These are phyloP conservation scores for Monilinia vaccinii-corymbosi DNA, from an alignment of 2,329 filamentous ascomycete genomes.

Conservation along the genomic window DNA sequence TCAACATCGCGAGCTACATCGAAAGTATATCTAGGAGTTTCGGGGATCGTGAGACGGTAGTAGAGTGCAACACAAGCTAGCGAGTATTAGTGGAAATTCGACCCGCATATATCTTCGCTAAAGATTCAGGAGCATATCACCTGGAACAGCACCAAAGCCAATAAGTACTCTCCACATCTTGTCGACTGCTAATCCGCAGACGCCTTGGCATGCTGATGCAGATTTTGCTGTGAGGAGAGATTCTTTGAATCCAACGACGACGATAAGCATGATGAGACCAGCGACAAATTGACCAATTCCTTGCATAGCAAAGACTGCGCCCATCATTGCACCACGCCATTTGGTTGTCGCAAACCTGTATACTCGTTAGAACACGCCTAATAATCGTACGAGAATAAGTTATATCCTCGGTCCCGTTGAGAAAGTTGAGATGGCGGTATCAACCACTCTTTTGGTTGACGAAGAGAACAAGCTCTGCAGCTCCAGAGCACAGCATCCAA, in stretches of 20 bases:
- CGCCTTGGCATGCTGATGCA: conserved; percentile 49
- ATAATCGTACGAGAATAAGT: no score
- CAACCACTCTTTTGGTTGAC: neutral
- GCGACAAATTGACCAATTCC: conserved; percentile 74
- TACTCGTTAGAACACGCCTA: neutral
- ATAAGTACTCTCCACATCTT: conserved; percentile 83
- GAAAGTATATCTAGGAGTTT: conserved; percentile 83
- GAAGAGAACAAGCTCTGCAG: neutral
- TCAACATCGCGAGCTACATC: conserved; percentile 69
- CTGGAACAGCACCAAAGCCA: conserved; percentile 49
- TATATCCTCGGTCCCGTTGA: neutral
- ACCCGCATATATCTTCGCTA: neutral
- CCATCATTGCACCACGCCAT: conserved; percentile 84
- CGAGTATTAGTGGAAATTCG: neutral
- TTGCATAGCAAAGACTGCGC: conserved; percentile 79
- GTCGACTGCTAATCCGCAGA: conserved; percentile 61
- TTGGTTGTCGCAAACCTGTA: conserved; percentile 66
- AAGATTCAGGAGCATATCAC: neutral
- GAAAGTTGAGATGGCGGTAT: neutral
- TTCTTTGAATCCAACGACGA: conserved; percentile 61
- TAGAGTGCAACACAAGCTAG: conserved; percentile 68
- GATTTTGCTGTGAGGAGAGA: conserved; percentile 45
- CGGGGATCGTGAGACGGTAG: conserved; percentile 75
- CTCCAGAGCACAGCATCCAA: neutral
- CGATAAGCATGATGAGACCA: conserved; percentile 66